Evolutionary conservation across 106 monocot genomes (phyloP), one percentile per base, ranked within the genome.

Genomic region (Alisma plantagoaquatica): DNA sequence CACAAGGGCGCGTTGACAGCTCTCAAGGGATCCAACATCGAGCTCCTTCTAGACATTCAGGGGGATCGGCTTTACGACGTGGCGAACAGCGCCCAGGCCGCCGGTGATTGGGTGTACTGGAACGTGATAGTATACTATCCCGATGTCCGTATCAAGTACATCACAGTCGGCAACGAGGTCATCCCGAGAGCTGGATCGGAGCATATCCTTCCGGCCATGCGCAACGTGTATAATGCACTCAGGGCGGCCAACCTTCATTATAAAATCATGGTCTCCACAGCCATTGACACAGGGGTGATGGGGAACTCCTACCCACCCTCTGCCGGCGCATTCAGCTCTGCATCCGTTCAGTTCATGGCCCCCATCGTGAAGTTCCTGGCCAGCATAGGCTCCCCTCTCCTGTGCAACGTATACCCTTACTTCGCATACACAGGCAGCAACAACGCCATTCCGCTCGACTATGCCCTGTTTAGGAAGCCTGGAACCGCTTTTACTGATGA

Each of bases 111-210:
- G 83, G 67, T 83, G 23, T 11, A 68, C 1, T 19, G 11, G 29
- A 70, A 78, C 38, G 50, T 83, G 15, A 5, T 9, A 2, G 29
- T 70, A 19, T 49, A 62, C 31, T 35, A 4, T 11, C 57, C 62
- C 0, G 46, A 27, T 29, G 62, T 62, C 41, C 15, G 3, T 5
- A 56, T 70, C 55, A 22, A 49, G 10, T 63, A 66, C 59, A 71
- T 89, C 22, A 52, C 66, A 46, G 79, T 70, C n/a, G 83, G 89
- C 22, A 89, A 89, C 68, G 89, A 89, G 56, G 65, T 83, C 60
- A 73, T 88, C 20, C 83, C 89, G 1, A 72, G 76, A 4, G 54
- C 70, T 10, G 57, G 54, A 19, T 63, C 72, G 4, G 1, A 46
- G 14, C 31, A 44, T 31, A 68, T 89, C 12, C 64, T 83, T 24